phyloP scores from a whole-genome alignment of 1,139 yeast genomes.

The Pichia cactophila region DNA sequence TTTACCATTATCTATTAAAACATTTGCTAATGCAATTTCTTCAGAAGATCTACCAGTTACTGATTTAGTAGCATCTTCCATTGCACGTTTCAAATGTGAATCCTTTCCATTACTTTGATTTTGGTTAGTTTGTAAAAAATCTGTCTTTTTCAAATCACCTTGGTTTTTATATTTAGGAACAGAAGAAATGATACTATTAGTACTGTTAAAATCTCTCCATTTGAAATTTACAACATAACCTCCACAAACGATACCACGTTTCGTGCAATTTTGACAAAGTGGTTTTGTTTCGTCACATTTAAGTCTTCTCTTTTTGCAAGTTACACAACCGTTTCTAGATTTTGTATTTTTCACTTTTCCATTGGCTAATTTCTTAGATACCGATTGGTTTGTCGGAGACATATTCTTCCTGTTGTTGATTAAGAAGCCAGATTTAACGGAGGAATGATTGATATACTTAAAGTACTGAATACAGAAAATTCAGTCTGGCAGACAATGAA shows the following conservation, averaged over 20 bases:
- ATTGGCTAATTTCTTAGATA: not conserved
- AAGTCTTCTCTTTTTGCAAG: constrained; percentile 49
- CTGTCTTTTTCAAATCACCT: not conserved
- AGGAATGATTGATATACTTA: too few relatives aligned
- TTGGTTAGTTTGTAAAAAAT: not conserved
- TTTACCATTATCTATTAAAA: constrained; percentile 41
- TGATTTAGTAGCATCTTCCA: constrained; percentile 47
- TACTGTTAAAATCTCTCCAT: constrained; percentile 50
- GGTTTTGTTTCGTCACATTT: constrained; percentile 57
- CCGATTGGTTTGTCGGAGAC: not conserved
- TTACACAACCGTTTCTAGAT: constrained; percentile 43
- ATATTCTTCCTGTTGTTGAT: not conserved
- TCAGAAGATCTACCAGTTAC: constrained; percentile 45
- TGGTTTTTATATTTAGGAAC: not conserved
- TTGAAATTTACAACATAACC: constrained; percentile 59
- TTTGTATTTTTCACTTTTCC: constrained; percentile 26
- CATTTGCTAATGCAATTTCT: constrained; percentile 43
- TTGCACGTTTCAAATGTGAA: constrained; percentile 32
- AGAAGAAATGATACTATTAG: constrained; percentile 2
- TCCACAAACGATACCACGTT: constrained; percentile 44
- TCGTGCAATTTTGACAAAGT: constrained; percentile 38
- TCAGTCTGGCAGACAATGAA: too few relatives aligned
- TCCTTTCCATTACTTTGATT: not conserved
- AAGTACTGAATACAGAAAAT: too few relatives aligned
- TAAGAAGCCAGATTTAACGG: too few relatives aligned